phyloP scores from a whole-genome alignment of 495 filamentous ascomycete species.

The Trichocladium uniseriatum region DNA sequence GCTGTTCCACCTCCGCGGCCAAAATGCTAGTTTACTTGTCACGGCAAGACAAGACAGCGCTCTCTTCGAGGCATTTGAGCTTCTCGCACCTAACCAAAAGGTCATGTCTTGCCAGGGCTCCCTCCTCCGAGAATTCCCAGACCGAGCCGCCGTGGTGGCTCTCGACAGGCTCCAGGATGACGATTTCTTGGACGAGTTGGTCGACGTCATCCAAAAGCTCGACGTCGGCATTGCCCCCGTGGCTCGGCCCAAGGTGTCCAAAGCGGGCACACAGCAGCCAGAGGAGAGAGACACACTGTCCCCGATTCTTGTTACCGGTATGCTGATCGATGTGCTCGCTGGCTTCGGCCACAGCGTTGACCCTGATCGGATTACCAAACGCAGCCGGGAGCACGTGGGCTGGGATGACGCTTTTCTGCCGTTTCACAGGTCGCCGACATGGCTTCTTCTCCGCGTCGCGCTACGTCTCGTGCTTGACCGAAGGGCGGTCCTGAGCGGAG shows the following conservation, averaged over 20 bases:
- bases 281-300: conserved; percentile 46
- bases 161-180: too few relatives aligned
- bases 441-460: conserved; percentile 50
- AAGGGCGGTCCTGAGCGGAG: conserved; percentile 1
- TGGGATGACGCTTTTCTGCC: conserved; percentile 37
- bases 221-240: conserved; percentile 18
- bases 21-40: conserved; percentile 53
- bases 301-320: conserved; percentile 47
- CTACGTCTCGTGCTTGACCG: conserved; percentile 35
- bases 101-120: conserved; percentile 44
- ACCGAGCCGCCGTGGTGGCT: conserved; percentile 37
- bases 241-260: conserved; percentile 32
- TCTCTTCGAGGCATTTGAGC: conserved; percentile 49
- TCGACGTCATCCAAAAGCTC: conserved; percentile 35
- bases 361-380: conserved; percentile 40
- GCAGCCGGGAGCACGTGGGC: conserved; percentile 53
- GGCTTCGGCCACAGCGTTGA: conserved; percentile 30
- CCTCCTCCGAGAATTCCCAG: conserved; percentile 48
- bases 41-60: conserved; percentile 25
- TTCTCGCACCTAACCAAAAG: conserved; percentile 38
- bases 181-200: conserved; percentile 30
- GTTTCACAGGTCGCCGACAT: conserved; percentile 50
- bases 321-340: conserved; percentile 41
- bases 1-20: conserved; percentile 40
- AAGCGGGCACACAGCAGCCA: conserved; percentile 28